Conservation (phyloP, 352 stramenopile species). For the Phytophthora agathidicida region DNA sequence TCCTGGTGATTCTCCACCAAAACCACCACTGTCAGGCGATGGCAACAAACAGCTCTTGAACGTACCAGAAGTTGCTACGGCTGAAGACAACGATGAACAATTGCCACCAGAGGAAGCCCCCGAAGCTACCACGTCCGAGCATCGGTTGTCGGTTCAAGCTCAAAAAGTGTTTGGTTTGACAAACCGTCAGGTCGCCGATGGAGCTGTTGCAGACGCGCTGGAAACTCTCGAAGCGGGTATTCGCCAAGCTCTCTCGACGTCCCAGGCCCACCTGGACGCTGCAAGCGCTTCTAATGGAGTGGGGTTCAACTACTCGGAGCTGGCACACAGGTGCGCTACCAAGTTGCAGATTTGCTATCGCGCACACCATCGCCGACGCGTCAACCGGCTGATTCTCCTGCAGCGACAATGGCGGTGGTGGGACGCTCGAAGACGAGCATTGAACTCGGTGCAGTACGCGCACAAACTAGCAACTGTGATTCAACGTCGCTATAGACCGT, state of each 20-base stretch:
- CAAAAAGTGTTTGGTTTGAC: slow-evolving; percentile 19
- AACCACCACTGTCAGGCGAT: not conserved
- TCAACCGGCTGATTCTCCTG: slow-evolving; percentile 31
- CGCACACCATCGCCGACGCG: slow-evolving; percentile 31
- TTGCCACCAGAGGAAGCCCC: not conserved
- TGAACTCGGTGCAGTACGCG: slow-evolving; percentile 21
- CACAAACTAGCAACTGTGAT: slow-evolving; percentile 35
- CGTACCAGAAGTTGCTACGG: not conserved
- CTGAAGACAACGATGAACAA: not conserved
- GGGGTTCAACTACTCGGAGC: slow-evolving; percentile 52
- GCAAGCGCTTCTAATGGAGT: slow-evolving; percentile 19
- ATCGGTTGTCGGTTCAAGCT: slow-evolving; percentile 18
- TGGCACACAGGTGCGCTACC: slow-evolving; percentile 41
- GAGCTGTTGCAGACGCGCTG: slow-evolving; percentile 43
- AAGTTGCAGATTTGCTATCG: slow-evolving; percentile 48
- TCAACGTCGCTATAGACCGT: slow-evolving; percentile 43
- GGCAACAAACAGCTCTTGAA: not conserved
- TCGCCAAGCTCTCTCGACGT: slow-evolving; percentile 45
- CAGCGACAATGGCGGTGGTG: slow-evolving; percentile 47
- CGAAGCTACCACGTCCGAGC: not conserved
- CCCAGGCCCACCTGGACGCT: slow-evolving; percentile 17
- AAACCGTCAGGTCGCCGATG: slow-evolving; percentile 19
- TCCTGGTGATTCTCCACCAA: slow-evolving; percentile 4
- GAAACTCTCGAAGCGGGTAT: slow-evolving; percentile 55
- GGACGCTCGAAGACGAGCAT: slow-evolving; percentile 7